phyloP scores from a whole-genome alignment of 768 basidiomycete genomes.

The Galerina sulciceps region DNA sequence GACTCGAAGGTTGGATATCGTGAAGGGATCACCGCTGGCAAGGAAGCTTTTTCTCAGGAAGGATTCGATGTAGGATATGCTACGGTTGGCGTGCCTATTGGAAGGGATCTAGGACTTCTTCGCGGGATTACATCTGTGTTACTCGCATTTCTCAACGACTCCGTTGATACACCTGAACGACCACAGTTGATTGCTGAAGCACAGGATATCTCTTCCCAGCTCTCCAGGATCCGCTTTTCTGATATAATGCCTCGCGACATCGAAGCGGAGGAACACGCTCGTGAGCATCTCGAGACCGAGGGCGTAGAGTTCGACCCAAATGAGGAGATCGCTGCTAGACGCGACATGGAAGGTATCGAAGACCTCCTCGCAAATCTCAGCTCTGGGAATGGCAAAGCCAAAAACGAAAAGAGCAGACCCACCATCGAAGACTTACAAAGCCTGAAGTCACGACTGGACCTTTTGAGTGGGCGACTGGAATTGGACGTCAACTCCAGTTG shows the following conservation, averaged over 20 bases:
- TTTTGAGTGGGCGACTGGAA: conserved; percentile 34
- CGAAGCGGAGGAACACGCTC: conserved; percentile 79
- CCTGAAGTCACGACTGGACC: conserved; percentile 39
- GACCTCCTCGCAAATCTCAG: conserved; percentile 55
- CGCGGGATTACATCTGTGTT: conserved; percentile 75
- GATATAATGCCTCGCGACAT: conserved; percentile 78
- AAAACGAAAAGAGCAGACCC: conserved; percentile 25
- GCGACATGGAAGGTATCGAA: conserved; percentile 57
- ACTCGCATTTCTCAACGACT: conserved; percentile 54
- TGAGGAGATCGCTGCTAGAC: conserved; percentile 49
- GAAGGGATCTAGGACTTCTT: conserved; percentile 76
- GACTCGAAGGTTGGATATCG: conserved; percentile 81
- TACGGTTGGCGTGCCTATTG: conserved; percentile 69
- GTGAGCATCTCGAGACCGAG: conserved; percentile 57
- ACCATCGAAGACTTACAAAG: conserved; percentile 43
- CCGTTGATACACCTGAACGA: conserved; percentile 13
- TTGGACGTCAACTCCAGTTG: conserved; percentile 25
- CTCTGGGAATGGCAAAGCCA: conserved; percentile 24
- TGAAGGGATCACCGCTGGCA: conserved; percentile 95
- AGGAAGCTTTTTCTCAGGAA: conserved; percentile 82
- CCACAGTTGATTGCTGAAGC: conserved; percentile 44
- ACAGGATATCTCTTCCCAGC: conserved; percentile 54
- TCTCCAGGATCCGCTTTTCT: conserved; percentile 65
- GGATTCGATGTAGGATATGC: conserved; percentile 92
- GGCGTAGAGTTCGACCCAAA: conserved; percentile 40